Evolutionary conservation across 2,329 filamentous ascomycete genomes (phyloP), one percentile per base, ranked within the genome.

Genomic region (Celoporthe dispersa): DNA sequence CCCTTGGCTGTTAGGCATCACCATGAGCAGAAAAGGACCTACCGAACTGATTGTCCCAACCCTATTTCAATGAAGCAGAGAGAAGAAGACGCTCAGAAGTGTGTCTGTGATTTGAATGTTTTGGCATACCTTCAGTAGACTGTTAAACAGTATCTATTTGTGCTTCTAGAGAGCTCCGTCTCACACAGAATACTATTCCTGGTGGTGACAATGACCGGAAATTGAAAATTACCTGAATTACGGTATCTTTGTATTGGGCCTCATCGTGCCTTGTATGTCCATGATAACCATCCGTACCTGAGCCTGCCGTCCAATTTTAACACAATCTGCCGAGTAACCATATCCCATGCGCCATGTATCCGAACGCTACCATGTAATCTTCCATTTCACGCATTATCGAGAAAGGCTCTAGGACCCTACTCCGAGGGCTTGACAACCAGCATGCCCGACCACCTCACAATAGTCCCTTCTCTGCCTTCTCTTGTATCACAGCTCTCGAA

Each of bases 401-500:
- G 16, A 48, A n/a, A 48, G 22, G 44, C 44, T n/a, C 51, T 25
- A 55, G 22, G 22, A 16, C 25, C 48, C 39, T 67, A 48, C 22
- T 8, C 22, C 44, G 6, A 8, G 3, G 63, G 62, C 9, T 66
- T 69, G 2, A 51, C 62, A n/a, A 63, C 25, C 39, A 69, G 11
- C 1, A 25, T 59, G 8, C 69, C 69, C 35, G 33, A 3, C 66
- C 68, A 72, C 4, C 14, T 65, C 44, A 64, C 64, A 5, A 72
- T 31, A 1, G 62, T 16, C 25, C 68, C 62, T 66, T 68, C 44
- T 22, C 66, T 67, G 12, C 70, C 70, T 12, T 68, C 66, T 22
- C 70, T 59, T 57, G 60, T 66, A 51, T 72, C 70, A 14, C 61
- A 64, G 63, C 64, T 57, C 33, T 64, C 62, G 19, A 70, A 66